phyloP scores from a whole-genome alignment of 345 rosid species.

The Conringia planisiliqua region DNA sequence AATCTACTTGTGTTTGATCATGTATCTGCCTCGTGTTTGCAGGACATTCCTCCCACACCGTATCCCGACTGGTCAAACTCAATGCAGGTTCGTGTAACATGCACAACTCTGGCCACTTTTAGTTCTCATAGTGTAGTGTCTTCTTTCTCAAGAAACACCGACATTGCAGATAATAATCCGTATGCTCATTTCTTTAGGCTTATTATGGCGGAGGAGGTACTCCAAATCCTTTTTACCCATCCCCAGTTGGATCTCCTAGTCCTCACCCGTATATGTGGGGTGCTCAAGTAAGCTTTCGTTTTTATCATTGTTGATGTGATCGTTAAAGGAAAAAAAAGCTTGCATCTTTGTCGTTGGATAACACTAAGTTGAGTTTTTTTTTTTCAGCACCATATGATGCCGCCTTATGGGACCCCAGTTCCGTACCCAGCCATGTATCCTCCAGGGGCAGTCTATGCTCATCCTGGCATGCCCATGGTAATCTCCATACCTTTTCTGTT shows the following conservation, averaged over 20 bases:
- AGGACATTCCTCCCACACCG: slow-evolving; percentile 73
- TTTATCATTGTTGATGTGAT: background rate
- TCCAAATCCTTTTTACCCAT: slow-evolving; percentile 78
- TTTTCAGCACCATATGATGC: slow-evolving; percentile 79
- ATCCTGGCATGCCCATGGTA: slow-evolving; percentile 82
- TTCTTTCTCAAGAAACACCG: slow-evolving; percentile 9
- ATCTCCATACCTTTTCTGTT: background rate
- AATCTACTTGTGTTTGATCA: background rate
- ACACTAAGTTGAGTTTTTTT: background rate
- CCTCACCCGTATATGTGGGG: slow-evolving; percentile 93
- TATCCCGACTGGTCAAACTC: slow-evolving; percentile 86
- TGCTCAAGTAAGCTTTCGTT: slow-evolving; percentile 60
- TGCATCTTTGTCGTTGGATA: background rate
- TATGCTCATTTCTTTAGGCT: slow-evolving; percentile 51
- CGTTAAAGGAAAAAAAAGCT: background rate
- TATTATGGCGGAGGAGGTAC: slow-evolving; percentile 87
- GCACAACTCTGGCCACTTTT: background rate
- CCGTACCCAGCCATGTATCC: slow-evolving; percentile 94
- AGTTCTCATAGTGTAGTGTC: background rate
- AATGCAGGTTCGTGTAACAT: slow-evolving; percentile 63
- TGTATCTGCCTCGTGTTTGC: slow-evolving; percentile 11
- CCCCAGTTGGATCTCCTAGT: slow-evolving; percentile 81
- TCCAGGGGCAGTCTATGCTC: slow-evolving; percentile 85
- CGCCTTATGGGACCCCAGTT: slow-evolving; percentile 90
- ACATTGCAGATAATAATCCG: background rate